Evolutionary conservation across 164 flowering plant species (phyloP).

Genomic region (Vitis rupestris): DNA sequence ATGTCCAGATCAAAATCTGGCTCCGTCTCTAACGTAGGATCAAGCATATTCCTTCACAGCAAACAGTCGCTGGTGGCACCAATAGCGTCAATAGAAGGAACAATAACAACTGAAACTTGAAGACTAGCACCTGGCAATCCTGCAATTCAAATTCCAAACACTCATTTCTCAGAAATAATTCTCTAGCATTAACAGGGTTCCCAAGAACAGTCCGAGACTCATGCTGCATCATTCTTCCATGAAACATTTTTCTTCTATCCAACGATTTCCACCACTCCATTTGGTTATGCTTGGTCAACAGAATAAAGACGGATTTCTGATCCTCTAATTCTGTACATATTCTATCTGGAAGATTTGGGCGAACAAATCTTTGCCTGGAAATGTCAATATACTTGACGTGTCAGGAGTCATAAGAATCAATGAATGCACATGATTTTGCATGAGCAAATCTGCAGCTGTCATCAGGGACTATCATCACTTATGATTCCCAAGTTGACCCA

Average conservation of each 20-base stretch:
- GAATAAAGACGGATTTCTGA: constrained; percentile 47
- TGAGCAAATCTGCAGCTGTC: no score
- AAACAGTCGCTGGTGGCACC: constrained; percentile 87
- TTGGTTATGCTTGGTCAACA: constrained; percentile 60
- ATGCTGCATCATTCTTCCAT: no score
- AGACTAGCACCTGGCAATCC: constrained; percentile 47
- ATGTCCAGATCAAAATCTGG: constrained; percentile 92
- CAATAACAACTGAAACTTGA: constrained; percentile 36
- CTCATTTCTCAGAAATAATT: no score
- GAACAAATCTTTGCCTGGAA: no score
- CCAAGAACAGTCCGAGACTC: no score
- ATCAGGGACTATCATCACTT: no score
- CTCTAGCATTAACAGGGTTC: no score
- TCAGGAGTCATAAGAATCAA: no score
- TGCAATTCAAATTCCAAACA: constrained; percentile 16
- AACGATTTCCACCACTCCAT: constrained; percentile 82
- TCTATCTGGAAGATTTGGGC: no score
- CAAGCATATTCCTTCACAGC: constrained; percentile 87
- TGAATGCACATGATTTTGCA: no score
- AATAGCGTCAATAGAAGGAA: constrained; percentile 48
- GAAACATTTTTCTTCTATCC: background rate
- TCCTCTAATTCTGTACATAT: constrained; percentile 45
- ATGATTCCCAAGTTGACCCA: no score
- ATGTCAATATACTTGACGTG: no score
- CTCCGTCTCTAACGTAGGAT: constrained; percentile 73